Percentiles rank a stretch among this genome's conserved stretches.
Evolutionary conservation across 345 rosid species (phyloP).

Genomic region (Trapa bicornis): DNA sequence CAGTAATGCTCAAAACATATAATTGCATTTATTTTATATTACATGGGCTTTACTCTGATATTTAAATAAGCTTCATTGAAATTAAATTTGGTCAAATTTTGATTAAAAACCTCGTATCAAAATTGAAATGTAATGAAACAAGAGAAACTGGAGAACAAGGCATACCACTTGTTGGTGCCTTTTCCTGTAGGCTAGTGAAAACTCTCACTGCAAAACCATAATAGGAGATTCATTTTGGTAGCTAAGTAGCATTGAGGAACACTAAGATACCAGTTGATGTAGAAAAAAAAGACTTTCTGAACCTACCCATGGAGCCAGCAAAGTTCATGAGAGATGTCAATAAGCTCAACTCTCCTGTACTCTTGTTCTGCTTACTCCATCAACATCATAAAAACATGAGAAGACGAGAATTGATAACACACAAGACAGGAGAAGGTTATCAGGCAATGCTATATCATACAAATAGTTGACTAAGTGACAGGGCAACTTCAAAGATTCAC

Average conservation of each 20-base stretch:
- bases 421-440: neutral
- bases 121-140: neutral
- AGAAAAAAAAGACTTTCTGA: neutral
- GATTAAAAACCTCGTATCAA: neutral
- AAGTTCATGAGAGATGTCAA: constrained; percentile 73
- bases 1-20: too few species aligned
- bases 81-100: neutral
- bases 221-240: neutral
- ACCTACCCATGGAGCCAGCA: constrained; percentile 66
- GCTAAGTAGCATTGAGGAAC: neutral
- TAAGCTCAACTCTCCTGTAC: constrained; percentile 91
- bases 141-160: neutral
- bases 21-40: neutral
- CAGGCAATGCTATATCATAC: neutral
- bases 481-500: neutral
- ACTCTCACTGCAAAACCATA: constrained; percentile 50
- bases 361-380: constrained; percentile 46
- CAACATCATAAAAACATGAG: neutral
- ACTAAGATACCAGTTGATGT: neutral
- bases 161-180: constrained; percentile 81
- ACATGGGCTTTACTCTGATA: neutral
- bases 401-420: neutral
- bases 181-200: constrained; percentile 87
- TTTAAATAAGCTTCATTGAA: too few species aligned
- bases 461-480: neutral